Evolutionary conservation across 495 filamentous ascomycete genomes (phyloP), one percentile per base, ranked within the genome.

Genomic region (Talaromyces ruber): DNA sequence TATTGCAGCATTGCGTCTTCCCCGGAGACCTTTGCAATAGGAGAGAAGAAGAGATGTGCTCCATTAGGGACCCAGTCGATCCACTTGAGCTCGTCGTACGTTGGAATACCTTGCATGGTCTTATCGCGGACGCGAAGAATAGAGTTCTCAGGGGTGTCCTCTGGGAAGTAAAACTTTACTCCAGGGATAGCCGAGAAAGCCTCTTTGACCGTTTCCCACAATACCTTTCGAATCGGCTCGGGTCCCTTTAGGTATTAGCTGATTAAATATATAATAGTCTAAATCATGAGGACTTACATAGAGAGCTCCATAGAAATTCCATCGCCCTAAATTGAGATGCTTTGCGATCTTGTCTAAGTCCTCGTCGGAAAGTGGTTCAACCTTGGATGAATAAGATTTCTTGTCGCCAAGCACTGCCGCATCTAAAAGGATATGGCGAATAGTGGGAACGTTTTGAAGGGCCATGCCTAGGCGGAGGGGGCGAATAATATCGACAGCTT

Each of bases 281-380:
- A n/a, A n/a, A n/a, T n/a, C n/a, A n/a, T n/a, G n/a, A n/a, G n/a
- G n/a, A n/a, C n/a, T n/a, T n/a, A n/a, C n/a, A n/a, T n/a, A n/a
- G n/a, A n/a, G n/a, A n/a, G 78, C 76, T 21, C 81, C 81, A 68
- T 84, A 86, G 69, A 84, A 82, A 30, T 79, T 74, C 83, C 82
- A 86, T 2, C 77, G 68, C 6, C 79, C 79, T 7, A 74, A 62
- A 3, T 72, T 68, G 2, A 74, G 67, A n/a, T 71, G 70, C 32
- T 72, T 70, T 1, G 74, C 74, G 1, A 71, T 69, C 22, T 65
- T 65, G 54, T 76, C 70, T 11, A 81, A 64, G 1, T 72, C 65
- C 1, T 72, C 71, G 16, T 67, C 58, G 3, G 79, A 74, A 18
- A 84, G 72, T n/a, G 70, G 67, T 11, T 72, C 77, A 0, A 70